Conservation (phyloP, 2,329 filamentous ascomycete species). For the Neonectria magnoliae region DNA sequence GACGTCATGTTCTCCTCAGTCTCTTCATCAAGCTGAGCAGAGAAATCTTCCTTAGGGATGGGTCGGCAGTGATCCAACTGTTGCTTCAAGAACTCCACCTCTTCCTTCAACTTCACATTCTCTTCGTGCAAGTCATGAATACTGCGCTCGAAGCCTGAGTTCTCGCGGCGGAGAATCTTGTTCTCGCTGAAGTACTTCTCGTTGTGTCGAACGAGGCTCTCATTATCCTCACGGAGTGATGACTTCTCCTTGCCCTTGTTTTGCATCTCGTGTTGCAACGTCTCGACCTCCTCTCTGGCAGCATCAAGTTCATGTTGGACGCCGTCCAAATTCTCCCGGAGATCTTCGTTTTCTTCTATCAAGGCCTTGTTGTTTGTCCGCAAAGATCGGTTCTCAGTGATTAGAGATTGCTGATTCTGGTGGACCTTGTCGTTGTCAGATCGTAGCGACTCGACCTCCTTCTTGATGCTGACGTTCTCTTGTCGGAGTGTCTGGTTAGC, state of each 20-base stretch:
- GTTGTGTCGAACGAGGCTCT: slow-evolving; percentile 63
- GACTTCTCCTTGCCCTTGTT: slow-evolving; percentile 55
- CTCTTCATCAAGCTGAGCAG: slow-evolving; percentile 48
- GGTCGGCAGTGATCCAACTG: slow-evolving; percentile 56
- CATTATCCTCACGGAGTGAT: slow-evolving; percentile 60
- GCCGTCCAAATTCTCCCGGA: slow-evolving; percentile 54
- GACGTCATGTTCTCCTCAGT: slow-evolving; percentile 67
- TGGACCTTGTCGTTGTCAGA: slow-evolving; percentile 54
- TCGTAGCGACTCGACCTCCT: slow-evolving; percentile 55
- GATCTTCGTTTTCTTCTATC: slow-evolving; percentile 55
- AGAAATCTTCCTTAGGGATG: slow-evolving; percentile 49
- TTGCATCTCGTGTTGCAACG: slow-evolving; percentile 51
- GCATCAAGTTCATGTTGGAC: slow-evolving; percentile 55
- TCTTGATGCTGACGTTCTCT: slow-evolving; percentile 49
- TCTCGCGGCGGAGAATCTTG: slow-evolving; percentile 59
- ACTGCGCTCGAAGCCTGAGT: slow-evolving; percentile 58
- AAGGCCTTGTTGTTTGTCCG: slow-evolving; percentile 53
- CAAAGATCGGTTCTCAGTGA: slow-evolving; percentile 57
- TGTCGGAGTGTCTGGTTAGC: slow-evolving; percentile 53
- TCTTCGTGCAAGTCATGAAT: slow-evolving; percentile 58
- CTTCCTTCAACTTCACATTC: slow-evolving; percentile 58
- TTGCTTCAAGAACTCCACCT: slow-evolving; percentile 57
- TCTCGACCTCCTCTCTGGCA: slow-evolving; percentile 53
- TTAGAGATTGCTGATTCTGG: slow-evolving; percentile 55
- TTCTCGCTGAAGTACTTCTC: slow-evolving; percentile 65